Evolutionary conservation across 2,329 filamentous ascomycete genomes (phyloP).

Genomic region (Fusarium graminum): DNA sequence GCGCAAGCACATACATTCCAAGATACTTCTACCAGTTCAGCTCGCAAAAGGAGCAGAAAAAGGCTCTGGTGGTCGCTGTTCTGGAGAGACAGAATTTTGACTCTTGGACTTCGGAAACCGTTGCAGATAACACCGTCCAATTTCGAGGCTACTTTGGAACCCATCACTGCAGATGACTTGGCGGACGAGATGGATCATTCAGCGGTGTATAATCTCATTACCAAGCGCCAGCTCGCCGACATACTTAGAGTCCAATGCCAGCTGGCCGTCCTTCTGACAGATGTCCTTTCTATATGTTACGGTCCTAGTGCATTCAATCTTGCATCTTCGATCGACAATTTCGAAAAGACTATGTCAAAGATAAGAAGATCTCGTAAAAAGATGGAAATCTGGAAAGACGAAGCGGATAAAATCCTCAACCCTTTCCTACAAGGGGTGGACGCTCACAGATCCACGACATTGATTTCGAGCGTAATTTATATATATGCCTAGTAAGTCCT

Average conservation of each 20-base stretch:
- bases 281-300: slow-evolving; percentile 17
- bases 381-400: neutral
- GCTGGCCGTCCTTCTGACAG: slow-evolving; percentile 13
- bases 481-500: slow-evolving; percentile 33
- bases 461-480: slow-evolving; percentile 31
- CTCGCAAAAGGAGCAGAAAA: slow-evolving; percentile 13
- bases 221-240: slow-evolving; percentile 5
- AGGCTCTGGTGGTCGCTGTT: slow-evolving; percentile 34
- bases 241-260: slow-evolving; percentile 15
- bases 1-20: slow-evolving; percentile 35
- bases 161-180: slow-evolving; percentile 1
- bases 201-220: neutral
- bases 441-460: slow-evolving; percentile 12
- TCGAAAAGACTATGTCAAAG: slow-evolving; percentile 2
- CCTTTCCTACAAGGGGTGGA: neutral
- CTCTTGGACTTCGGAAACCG: slow-evolving; percentile 10
- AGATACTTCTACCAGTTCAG: neutral
- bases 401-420: slow-evolving; percentile 4
- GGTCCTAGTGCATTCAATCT: slow-evolving; percentile 16
- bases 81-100: slow-evolving; percentile 24
- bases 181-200: neutral
- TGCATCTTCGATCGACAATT: slow-evolving; percentile 12
- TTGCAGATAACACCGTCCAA: slow-evolving; percentile 20
- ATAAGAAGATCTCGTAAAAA: neutral
- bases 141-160: slow-evolving; percentile 9